phyloP scores from a whole-genome alignment of 2,329 filamentous ascomycete genomes.

The Talaromyces albobiverticillius region DNA sequence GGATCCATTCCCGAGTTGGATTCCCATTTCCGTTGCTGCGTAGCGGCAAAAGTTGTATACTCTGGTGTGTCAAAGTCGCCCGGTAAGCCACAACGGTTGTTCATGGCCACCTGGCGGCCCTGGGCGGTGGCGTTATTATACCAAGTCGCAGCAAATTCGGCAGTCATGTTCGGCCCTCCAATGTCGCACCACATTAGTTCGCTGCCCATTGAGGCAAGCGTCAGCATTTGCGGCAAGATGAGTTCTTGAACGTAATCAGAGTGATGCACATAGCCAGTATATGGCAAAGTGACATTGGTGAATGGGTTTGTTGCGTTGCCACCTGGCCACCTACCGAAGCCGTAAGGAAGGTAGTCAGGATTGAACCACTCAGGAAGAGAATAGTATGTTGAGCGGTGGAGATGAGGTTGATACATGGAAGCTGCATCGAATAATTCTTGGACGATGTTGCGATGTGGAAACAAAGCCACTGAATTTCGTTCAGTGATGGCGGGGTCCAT shows the following conservation, averaged over 20 bases:
- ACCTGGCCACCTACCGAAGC: conserved; percentile 30
- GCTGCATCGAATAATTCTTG: conserved; percentile 25
- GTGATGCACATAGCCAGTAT: conserved; percentile 44
- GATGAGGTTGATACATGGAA: conserved; percentile 39
- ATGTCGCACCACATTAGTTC: conserved; percentile 52
- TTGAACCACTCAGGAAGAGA: conserved; percentile 48
- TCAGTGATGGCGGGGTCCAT: conserved; percentile 26
- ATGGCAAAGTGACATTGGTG: conserved; percentile 42
- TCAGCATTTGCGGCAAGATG: conserved; percentile 45
- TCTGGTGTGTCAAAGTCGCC: conserved; percentile 62
- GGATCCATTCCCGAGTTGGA: conserved; percentile 60
- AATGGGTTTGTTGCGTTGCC: conserved; percentile 45
- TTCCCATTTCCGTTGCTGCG: conserved; percentile 59
- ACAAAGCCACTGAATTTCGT: not conserved
- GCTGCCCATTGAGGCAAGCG: conserved; percentile 38
- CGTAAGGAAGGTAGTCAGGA: conserved; percentile 40
- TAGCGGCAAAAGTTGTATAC: conserved; percentile 50
- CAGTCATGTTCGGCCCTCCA: conserved; percentile 43
- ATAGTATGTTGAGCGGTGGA: conserved; percentile 46
- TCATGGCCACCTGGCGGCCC: conserved; percentile 53
- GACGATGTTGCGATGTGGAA: conserved; percentile 40
- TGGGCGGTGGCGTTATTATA: conserved; percentile 40
- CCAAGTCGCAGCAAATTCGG: conserved; percentile 41
- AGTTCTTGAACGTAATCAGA: conserved; percentile 41
- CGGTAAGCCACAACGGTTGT: conserved; percentile 56